Percentiles rank a stretch among this genome's conserved stretches.
These are phyloP conservation scores for Hansenula sp. DNA, from an alignment of 1,139 yeast species.

Conservation along the genomic window DNA sequence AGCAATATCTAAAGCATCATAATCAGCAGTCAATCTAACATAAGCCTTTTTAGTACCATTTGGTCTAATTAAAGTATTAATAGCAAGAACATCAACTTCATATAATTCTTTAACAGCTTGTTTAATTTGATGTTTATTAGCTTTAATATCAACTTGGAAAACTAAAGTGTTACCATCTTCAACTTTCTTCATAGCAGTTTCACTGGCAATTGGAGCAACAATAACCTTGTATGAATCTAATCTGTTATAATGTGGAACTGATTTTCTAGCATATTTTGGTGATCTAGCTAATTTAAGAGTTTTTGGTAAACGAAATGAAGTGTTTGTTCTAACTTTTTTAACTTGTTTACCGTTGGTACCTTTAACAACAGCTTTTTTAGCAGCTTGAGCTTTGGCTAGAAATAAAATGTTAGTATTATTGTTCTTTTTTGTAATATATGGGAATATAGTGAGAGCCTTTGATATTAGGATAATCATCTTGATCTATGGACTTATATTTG, in stretches of 20 bases:
- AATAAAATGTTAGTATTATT: constrained; percentile 16
- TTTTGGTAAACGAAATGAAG: constrained; percentile 98
- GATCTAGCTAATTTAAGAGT: constrained; percentile 90
- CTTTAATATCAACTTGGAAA: constrained; percentile 93
- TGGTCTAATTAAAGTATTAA: constrained; percentile 97
- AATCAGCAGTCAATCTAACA: constrained; percentile 98
- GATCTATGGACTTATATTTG: no score
- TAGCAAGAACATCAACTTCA: constrained; percentile 90
- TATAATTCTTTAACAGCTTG: constrained; percentile 97
- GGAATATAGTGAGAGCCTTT: no score
- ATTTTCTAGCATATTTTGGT: constrained; percentile 94
- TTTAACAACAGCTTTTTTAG: constrained; percentile 98
- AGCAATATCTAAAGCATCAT: constrained; percentile 99
- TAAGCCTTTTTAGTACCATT: constrained; percentile 99
- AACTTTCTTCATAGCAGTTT: constrained; percentile 99
- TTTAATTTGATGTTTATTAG: constrained; percentile 98
- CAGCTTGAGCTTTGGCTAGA: constrained; percentile 83
- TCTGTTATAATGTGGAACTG: constrained; percentile 97
- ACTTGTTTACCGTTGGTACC: constrained; percentile 94
- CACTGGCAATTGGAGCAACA: constrained; percentile 94
- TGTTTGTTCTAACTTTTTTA: constrained; percentile 88
- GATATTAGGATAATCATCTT: no score
- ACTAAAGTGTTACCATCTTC: constrained; percentile 99
- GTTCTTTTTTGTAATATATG: background rate
- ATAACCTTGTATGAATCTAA: constrained; percentile 94